These are phyloP conservation scores for Globisporangium paroecandrum DNA, from an alignment of 352 stramenopile species.

Conservation along the genomic window DNA sequence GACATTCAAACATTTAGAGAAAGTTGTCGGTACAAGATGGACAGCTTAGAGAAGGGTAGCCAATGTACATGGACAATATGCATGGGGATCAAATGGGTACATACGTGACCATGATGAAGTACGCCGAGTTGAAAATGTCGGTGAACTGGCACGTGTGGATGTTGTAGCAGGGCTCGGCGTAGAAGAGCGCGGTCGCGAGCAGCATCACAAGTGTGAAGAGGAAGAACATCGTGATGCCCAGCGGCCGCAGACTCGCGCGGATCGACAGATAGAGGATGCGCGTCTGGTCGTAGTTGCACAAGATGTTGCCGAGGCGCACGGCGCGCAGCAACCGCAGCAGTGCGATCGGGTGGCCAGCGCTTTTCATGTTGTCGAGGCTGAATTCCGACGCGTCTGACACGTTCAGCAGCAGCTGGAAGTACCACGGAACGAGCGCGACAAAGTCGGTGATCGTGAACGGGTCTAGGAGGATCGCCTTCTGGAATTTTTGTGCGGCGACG, in stretches of 20 bases:
- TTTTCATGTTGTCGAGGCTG: constrained; percentile 18
- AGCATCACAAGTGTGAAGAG: constrained; percentile 75
- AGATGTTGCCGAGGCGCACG: constrained; percentile 44
- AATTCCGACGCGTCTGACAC: constrained; percentile 14
- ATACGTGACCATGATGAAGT: constrained; percentile 86
- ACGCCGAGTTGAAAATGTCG: constrained; percentile 80
- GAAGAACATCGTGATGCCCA: constrained; percentile 73
- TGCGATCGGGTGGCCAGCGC: constrained; percentile 25
- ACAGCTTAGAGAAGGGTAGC: neutral
- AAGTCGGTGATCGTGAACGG: constrained; percentile 53
- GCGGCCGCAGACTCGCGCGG: constrained; percentile 50
- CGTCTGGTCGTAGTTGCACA: constrained; percentile 54
- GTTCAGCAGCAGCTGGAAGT: constrained; percentile 32
- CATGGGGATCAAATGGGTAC: constrained; percentile 12
- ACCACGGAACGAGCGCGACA: constrained; percentile 53
- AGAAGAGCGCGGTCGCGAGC: constrained; percentile 69
- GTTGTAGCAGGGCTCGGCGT: constrained; percentile 75
- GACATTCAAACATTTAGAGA: constrained; percentile 1
- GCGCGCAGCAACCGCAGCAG: constrained; percentile 53
- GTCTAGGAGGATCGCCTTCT: constrained; percentile 29
- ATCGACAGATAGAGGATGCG: constrained; percentile 58
- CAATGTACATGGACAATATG: neutral
- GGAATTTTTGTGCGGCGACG: constrained; percentile 24
- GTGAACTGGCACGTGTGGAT: constrained; percentile 75
- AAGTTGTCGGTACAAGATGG: neutral